phyloP scores from a whole-genome alignment of 768 basidiomycete species.

The Tulasnella sp. region DNA sequence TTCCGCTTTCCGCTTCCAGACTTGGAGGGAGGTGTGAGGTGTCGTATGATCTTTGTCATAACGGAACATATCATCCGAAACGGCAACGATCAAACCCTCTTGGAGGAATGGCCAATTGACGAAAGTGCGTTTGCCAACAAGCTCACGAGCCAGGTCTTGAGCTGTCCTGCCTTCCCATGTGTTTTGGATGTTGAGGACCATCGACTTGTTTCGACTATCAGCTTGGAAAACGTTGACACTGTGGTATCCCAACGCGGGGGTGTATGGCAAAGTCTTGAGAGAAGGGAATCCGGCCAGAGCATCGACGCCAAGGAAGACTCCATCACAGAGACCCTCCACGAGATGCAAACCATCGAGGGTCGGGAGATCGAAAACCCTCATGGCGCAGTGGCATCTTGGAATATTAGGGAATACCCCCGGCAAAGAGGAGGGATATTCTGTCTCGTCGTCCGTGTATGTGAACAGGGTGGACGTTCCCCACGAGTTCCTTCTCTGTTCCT shows the following conservation, averaged over 20 bases:
- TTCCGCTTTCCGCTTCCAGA: conserved; percentile 80
- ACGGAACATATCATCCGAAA: conserved; percentile 82
- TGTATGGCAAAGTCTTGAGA: conserved; percentile 79
- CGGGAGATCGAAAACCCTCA: conserved; percentile 83
- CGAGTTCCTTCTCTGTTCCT: conserved; percentile 70
- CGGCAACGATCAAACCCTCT: conserved; percentile 80
- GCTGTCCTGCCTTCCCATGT: conserved; percentile 61
- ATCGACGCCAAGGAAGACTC: conserved; percentile 76
- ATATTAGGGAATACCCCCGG: conserved; percentile 94
- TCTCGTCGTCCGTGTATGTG: conserved; percentile 52
- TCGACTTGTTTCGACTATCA: conserved; percentile 88
- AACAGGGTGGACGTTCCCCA: conserved; percentile 81
- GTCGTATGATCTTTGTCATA: conserved; percentile 68
- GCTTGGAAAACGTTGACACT: conserved; percentile 90
- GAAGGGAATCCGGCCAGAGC: conserved; percentile 97
- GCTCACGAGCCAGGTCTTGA: conserved; percentile 66
- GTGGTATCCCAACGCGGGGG: conserved; percentile 71
- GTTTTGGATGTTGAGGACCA: conserved; percentile 82
- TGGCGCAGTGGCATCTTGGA: conserved; percentile 69
- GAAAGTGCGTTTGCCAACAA: conserved; percentile 75
- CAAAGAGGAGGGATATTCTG: conserved; percentile 82
- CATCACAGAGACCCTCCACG: conserved; percentile 80
- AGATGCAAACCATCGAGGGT: conserved; percentile 80
- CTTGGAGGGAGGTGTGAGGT: conserved; percentile 75
- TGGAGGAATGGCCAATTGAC: conserved; percentile 92